phyloP scores from a whole-genome alignment of 352 stramenopile species.

The Globisporangium ultimum region DNA sequence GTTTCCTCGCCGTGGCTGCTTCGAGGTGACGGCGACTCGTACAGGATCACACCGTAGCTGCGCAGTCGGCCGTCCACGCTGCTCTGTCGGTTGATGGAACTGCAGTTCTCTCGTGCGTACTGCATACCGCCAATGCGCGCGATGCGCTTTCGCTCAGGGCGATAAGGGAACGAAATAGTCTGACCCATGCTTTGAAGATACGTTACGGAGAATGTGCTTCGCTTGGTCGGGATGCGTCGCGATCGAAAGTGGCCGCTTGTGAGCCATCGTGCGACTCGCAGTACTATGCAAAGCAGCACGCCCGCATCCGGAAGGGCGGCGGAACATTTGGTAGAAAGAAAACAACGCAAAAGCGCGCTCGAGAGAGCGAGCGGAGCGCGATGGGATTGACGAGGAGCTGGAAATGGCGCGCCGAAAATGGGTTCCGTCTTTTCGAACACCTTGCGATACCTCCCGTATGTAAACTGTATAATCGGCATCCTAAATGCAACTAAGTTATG shows the following conservation, averaged over 20 bases:
- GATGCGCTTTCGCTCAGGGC: background rate
- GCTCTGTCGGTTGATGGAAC: constrained; percentile 4
- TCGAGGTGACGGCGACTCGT: constrained; percentile 4
- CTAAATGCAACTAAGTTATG: background rate
- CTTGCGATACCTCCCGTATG: no score
- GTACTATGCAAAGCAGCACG: no score
- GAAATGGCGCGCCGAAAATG: no score
- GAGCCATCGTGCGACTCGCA: no score
- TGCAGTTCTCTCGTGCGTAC: background rate
- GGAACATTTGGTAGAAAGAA: no score
- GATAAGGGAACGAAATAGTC: background rate
- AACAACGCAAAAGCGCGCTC: no score
- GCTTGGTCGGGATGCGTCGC: background rate
- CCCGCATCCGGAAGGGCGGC: no score
- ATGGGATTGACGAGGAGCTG: no score
- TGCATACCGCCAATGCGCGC: background rate
- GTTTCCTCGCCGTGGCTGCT: background rate
- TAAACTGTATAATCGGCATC: background rate
- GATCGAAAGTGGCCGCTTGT: no score
- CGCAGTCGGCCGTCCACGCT: constrained; percentile 10
- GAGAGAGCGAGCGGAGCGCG: no score
- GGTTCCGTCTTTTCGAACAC: no score
- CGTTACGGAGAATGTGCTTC: background rate
- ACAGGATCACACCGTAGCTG: constrained; percentile 7
- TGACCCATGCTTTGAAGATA: constrained; percentile 6